Evolutionary conservation across 2,329 filamentous ascomycete genomes (phyloP), one percentile per base, ranked within the genome.

Genomic region (Rutstroemia sp.): DNA sequence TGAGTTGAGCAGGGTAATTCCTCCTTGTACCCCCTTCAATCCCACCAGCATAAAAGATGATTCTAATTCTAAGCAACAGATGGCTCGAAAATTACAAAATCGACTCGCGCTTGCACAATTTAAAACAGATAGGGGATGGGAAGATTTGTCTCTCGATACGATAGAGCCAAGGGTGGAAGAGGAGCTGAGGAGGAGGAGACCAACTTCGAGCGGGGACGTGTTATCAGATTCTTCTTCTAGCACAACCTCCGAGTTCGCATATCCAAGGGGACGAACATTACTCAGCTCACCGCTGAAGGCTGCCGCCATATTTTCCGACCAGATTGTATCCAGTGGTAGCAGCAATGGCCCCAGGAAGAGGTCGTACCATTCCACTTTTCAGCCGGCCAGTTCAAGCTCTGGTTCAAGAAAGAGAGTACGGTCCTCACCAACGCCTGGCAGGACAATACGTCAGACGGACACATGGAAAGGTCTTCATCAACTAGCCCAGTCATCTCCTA

Each of bases 101-200:
- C 89, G 92, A 61, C 84, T 99, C 58, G 92, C 94, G 58, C 83
- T 97, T 62, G 94, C 94, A 70, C 94, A 95, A 73, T 94, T 96
- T 81, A 97, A 97, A 76, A 91, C 94, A 64, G 91, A 95, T 74
- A 88, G 95, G 75, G 92, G 92, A 70, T 95, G 91, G 86, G 88
- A 96, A 73, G 89, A 94, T 72, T 81, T 95, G 70, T 89, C 87
- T 61, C 82, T 95, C 68, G 89, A 91, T 70, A 85, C 79, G 60
- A 89, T 96, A 73, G 90, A 95, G 73, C 89, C 90, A 51, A 88
- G 86, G 70, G 76, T 92, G 61, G 87, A 92, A 69, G 82, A 91
- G 69, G 83, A 92, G 73, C 78, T 92, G 69, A 83, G 87, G 73
- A 60, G 56, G 10, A 81, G 85, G 64, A 81, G 87, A 65, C 78